A percentile compares a stretch with the other conserved stretches of the same genome.
These are phyloP conservation scores for Cadophora luteo-olivacea DNA, from an alignment of 2,329 filamentous ascomycete genomes.

Conservation along the genomic window DNA sequence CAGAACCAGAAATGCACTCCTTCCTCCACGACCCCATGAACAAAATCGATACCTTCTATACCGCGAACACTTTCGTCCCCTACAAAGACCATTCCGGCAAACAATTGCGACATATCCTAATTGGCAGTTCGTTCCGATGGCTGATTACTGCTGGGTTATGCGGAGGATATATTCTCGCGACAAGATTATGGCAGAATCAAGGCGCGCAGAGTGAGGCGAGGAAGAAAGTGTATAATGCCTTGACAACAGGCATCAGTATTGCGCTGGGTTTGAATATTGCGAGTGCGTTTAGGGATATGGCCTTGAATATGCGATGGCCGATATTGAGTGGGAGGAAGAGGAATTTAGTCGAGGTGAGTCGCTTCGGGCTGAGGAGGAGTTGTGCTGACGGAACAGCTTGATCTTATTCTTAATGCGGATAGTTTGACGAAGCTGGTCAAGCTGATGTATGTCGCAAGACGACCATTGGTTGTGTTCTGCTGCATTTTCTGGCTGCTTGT, in stretches of 20 bases:
- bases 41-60: slow-evolving; percentile 35
- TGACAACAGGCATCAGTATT: slow-evolving; percentile 54
- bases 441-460: slow-evolving; percentile 41
- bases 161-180: slow-evolving; percentile 33
- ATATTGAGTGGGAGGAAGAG: slow-evolving; percentile 49
- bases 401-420: slow-evolving; percentile 44
- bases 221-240: slow-evolving; percentile 52
- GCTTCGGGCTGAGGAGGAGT: slow-evolving; percentile 4
- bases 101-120: slow-evolving; percentile 39
- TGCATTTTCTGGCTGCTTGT: slow-evolving; percentile 44
- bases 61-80: slow-evolving; percentile 24
- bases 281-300: slow-evolving; percentile 52
- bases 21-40: slow-evolving; percentile 37
- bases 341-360: slow-evolving; percentile 49
- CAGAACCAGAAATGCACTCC: slow-evolving; percentile 29
- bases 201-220: slow-evolving; percentile 43
- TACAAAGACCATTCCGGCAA: slow-evolving; percentile 38
- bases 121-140: slow-evolving; percentile 34
- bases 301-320: slow-evolving; percentile 54
- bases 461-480: slow-evolving; percentile 41
- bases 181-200: slow-evolving; percentile 30
- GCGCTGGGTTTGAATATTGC: slow-evolving; percentile 51
- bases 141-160: slow-evolving; percentile 38
- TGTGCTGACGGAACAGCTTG: slow-evolving; percentile 36
- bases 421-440: slow-evolving; percentile 43